Evolutionary conservation across 768 basidiomycete genomes (phyloP).

Genomic region (Mycena polygramma): DNA sequence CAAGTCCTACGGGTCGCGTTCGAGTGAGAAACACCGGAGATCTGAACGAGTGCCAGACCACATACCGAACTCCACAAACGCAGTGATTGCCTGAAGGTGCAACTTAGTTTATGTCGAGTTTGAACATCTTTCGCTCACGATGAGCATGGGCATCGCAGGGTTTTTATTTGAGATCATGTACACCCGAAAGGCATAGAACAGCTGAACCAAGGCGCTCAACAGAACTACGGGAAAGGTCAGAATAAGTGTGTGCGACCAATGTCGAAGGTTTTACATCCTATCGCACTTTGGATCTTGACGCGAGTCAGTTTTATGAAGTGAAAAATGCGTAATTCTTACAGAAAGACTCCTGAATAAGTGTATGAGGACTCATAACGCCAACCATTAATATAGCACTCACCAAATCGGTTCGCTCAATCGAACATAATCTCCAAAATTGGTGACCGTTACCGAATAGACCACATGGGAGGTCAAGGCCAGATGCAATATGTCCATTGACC

Average conservation of each 20-base stretch:
- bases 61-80: slow-evolving; percentile 3
- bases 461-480: slow-evolving; percentile 17
- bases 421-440: slow-evolving; percentile 23
- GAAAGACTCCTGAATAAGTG: not conserved
- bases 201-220: not conserved
- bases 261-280: not conserved
- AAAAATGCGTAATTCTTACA: not conserved
- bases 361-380: not conserved
- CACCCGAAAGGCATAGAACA: slow-evolving; percentile 18
- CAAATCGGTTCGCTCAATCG: slow-evolving; percentile 8
- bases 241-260: too few species aligned
- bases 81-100: slow-evolving; percentile 1
- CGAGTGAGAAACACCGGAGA: not conserved
- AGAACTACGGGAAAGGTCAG: slow-evolving; percentile 6
- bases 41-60: not conserved
- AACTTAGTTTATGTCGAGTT: not conserved
- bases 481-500: not conserved
- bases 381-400: slow-evolving; percentile 4
- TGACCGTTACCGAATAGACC: slow-evolving; percentile 14
- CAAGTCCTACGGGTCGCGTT: not conserved
- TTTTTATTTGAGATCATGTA: slow-evolving; percentile 21
- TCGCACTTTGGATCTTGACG: not conserved
- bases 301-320: not conserved
- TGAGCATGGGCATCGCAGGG: slow-evolving; percentile 14
- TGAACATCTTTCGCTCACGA: not conserved